A percentile compares a stretch with the other conserved stretches of the same genome.
These are phyloP conservation scores for Candida nitratophila DNA, from an alignment of 805 yeast species.

Conservation along the genomic window DNA sequence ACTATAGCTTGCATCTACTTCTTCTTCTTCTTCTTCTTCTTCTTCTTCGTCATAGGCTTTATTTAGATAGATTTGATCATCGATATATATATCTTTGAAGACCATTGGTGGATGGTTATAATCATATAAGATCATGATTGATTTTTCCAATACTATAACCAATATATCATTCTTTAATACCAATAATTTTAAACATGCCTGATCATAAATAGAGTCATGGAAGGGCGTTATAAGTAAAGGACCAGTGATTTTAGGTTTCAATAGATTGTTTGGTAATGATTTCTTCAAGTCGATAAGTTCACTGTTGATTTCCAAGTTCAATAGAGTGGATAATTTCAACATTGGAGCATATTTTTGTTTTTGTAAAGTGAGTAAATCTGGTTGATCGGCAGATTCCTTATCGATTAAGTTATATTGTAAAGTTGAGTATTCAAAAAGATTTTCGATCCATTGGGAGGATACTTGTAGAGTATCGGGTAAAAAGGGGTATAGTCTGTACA, in stretches of 20 bases:
- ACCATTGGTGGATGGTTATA: slow-evolving; percentile 17
- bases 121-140: slow-evolving; percentile 15
- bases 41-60: not conserved
- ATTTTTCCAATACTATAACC: slow-evolving; percentile 13
- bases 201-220: slow-evolving; percentile 45
- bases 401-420: slow-evolving; percentile 7
- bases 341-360: slow-evolving; percentile 9
- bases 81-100: slow-evolving; percentile 13
- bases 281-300: slow-evolving; percentile 2
- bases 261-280: slow-evolving; percentile 11
- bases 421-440: slow-evolving; percentile 18
- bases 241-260: slow-evolving; percentile 30
- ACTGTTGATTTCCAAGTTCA: slow-evolving; percentile 9
- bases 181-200: slow-evolving; percentile 27
- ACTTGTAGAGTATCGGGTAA: slow-evolving; percentile 39
- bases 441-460: slow-evolving; percentile 23
- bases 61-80: not conserved
- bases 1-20: not conserved
- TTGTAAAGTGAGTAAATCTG: not conserved
- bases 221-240: slow-evolving; percentile 49
- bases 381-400: not conserved
- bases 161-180: slow-evolving; percentile 19
- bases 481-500: slow-evolving; percentile 60
- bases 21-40: not conserved
- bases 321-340: slow-evolving; percentile 17